Percentiles rank a stretch among this genome's conserved stretches.
phyloP scores from a whole-genome alignment of 225 moss, liverwort and hornwort species.

The Bryum argenteum region DNA sequence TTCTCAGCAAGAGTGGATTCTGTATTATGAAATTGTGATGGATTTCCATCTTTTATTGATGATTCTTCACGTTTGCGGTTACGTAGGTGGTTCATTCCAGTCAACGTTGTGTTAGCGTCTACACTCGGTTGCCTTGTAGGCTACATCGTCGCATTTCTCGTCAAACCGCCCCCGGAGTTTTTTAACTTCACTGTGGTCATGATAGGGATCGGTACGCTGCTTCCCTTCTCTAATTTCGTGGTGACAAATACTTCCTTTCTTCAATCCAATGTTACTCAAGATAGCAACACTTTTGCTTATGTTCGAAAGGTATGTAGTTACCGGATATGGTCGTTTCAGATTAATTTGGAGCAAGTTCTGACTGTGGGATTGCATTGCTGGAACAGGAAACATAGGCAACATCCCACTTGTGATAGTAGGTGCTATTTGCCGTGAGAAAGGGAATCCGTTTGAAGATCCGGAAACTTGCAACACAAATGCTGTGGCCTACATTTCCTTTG shows the following conservation, averaged over 20 bases:
- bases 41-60: background rate
- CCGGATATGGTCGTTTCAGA: background rate
- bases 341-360: background rate
- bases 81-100: constrained; percentile 94
- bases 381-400: constrained; percentile 95
- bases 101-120: constrained; percentile 71
- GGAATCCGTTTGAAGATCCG: constrained; percentile 79
- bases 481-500: constrained; percentile 96
- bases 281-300: background rate
- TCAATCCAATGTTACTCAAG: background rate
- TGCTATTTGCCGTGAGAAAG: constrained; percentile 85
- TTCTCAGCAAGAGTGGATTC: background rate
- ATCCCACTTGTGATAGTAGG: constrained; percentile 92
- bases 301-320: background rate
- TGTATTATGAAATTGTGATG: constrained; percentile 13
- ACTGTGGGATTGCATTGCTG: constrained; percentile 24
- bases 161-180: constrained; percentile 81
- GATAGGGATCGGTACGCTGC: constrained; percentile 82
- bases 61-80: background rate
- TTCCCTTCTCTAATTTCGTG: constrained; percentile 5
- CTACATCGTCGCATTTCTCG: constrained; percentile 65
- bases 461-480: constrained; percentile 73
- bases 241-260: background rate
- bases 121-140: constrained; percentile 71
- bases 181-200: constrained; percentile 90